Base-by-base conservation (phyloP, 371 early-diverging fungal species). In the Lichtheimia ornata region DNA sequence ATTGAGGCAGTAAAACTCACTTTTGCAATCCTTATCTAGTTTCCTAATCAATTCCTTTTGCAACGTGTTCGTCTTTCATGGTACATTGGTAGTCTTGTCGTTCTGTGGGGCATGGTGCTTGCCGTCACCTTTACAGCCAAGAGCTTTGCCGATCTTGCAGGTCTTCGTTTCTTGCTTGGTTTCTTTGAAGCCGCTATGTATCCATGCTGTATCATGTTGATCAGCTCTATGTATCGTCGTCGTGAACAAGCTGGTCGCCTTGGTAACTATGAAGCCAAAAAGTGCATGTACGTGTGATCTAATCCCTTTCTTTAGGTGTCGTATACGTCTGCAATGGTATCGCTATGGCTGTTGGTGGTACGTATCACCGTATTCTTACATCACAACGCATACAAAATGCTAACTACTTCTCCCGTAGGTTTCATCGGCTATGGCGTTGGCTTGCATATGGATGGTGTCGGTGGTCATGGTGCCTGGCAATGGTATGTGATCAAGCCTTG, bases 351-450 rank as follows among this genome's bases (percentile, higher is more conserved):
- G 74, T 87, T 22, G 86, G 83, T 58, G 35, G 35, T 35, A 35
- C 9, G 35, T 35, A 35, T 35, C 2, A 9, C 9, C 11, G 9
- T 11, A 35, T 9, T 9, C 11, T 35, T 35, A 35, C 35, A 35
- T 35, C 35, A 35, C 35, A 35, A 35, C 35, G 9, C 35, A 35
- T 2, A 35, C 35, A 4, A 35, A 11, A 35, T 35, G 35, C 35
- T 35, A 35, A 35, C 9, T 9, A 28, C 0, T 7, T 35, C 5
- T 35, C 11, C 11, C 2, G 4, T 35, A 47, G 88, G 84, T 0
- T 78, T 84, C 14, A 72, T 84, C 13, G 85, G 87, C 24, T 77
- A 83, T 27, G 85, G 79, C 9, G 73, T 88, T 56, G 66, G 56
- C 17, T n/a, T 18, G 47, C 68, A 82, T 53, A 80, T 87, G 56